Evolutionary conservation across 495 filamentous ascomycete genomes (phyloP), one percentile per base, ranked within the genome.

Genomic region (Penicillium roqueforti): DNA sequence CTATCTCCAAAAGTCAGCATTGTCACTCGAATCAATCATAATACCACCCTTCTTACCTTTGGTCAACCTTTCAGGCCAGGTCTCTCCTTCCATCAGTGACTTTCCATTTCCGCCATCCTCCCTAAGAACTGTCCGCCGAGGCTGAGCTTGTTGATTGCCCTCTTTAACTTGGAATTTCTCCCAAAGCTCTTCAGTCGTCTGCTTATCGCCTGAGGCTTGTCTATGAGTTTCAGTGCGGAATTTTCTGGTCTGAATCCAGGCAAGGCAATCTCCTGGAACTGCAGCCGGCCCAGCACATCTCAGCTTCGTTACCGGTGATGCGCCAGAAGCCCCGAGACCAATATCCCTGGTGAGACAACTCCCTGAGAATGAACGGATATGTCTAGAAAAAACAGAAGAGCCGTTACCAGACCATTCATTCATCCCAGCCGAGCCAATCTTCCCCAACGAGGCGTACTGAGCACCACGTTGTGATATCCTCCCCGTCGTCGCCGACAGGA

Each of bases 21-120:
- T 48, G 31, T 38, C 37, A n/a, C n/a, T 46, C 7, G 29, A 51
- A 34, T 14, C 23, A 6, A 47, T 25, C 1, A 10, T 19, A 8
- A 0, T 1, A 19, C 0, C 1, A 13, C n/a, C n/a, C 4, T 20
- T 18, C 22, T 22, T 68, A 87, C 87, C 88, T 68, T 86, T 85
- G 1, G 77, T 83, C 76, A 87, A 82, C 11, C 80, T 76, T 16
- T 80, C 74, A 46, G 77, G 69, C 52, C 58, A 71, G 31, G 72
- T 58, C 20, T 73, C 66, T 8, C 76, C 67, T 55, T 74, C 69
- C 1, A 81, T 80, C 3, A 82, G 79, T 1, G 81, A 78, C 13
- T 49, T 31, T 3, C 45, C 38, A 1, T 1, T 18, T 20, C 54
- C 20, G 10, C 52, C 52, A 14, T 55, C 37, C 36, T 58, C 50